phyloP scores from a whole-genome alignment of 1,139 yeast species.

The Wickerhamiella pararugosa region DNA sequence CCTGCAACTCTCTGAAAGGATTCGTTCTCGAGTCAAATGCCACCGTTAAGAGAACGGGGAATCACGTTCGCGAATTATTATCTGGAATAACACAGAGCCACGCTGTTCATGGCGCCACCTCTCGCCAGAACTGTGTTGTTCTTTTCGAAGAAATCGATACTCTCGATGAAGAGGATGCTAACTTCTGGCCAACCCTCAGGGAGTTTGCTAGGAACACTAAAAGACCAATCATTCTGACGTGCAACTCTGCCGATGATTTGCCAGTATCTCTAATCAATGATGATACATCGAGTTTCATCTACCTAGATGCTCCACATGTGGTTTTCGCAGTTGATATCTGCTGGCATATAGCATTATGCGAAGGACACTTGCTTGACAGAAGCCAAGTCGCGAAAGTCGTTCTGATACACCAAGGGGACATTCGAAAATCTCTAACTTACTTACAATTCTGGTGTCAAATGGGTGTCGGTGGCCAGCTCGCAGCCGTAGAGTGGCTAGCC shows the following conservation, averaged over 20 bases:
- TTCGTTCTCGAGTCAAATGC: slow-evolving; percentile 75
- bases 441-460: slow-evolving; percentile 45
- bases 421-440: slow-evolving; percentile 39
- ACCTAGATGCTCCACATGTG: slow-evolving; percentile 19
- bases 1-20: slow-evolving; percentile 48
- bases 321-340: slow-evolving; percentile 22
- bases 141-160: slow-evolving; percentile 79
- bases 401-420: slow-evolving; percentile 30
- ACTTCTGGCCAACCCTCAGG: slow-evolving; percentile 65
- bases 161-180: slow-evolving; percentile 56
- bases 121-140: slow-evolving; percentile 36
- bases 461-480: slow-evolving; percentile 22
- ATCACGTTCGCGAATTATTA: slow-evolving; percentile 48
- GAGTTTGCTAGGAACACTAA: slow-evolving; percentile 51
- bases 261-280: slow-evolving; percentile 33
- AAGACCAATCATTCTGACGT: slow-evolving; percentile 69
- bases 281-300: slow-evolving; percentile 28
- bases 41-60: slow-evolving; percentile 55
- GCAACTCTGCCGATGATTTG: slow-evolving; percentile 39
- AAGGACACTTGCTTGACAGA: slow-evolving; percentile 27
- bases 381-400: slow-evolving; percentile 27
- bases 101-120: slow-evolving; percentile 36
- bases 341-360: slow-evolving; percentile 25
- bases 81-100: slow-evolving; percentile 79
- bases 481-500: slow-evolving; percentile 23